Conservation (phyloP, 2,329 filamentous ascomycete genomes). For the Cladosporium sphaerospermum region DNA sequence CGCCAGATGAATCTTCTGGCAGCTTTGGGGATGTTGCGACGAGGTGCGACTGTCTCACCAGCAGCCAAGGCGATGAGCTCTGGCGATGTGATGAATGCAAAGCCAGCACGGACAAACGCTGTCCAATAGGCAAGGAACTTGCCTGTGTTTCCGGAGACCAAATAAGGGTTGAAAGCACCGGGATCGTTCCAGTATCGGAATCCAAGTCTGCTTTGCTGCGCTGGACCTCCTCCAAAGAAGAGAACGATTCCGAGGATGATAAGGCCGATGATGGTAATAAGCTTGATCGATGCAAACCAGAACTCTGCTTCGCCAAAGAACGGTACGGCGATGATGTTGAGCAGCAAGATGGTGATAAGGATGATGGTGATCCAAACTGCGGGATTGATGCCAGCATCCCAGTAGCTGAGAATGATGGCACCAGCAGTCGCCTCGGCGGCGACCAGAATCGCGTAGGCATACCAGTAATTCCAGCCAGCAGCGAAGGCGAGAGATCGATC, state of each 20-base stretch:
- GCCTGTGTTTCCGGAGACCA: constrained; percentile 29
- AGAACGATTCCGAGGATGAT: constrained; percentile 40
- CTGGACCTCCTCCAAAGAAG: constrained; percentile 38
- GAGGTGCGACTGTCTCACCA: constrained; percentile 19
- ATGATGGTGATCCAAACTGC: constrained; percentile 40
- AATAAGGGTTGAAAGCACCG: constrained; percentile 38
- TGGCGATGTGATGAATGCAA: constrained; percentile 20
- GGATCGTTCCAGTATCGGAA: constrained; percentile 41
- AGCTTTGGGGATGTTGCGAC: constrained; percentile 19
- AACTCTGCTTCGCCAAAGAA: constrained; percentile 45
- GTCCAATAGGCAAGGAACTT: constrained; percentile 39
- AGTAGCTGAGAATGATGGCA: constrained; percentile 41
- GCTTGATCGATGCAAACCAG: constrained; percentile 41
- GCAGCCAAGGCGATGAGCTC: constrained; percentile 22
- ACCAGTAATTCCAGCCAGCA: constrained; percentile 40
- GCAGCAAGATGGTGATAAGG: constrained; percentile 31
- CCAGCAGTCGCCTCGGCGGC: constrained; percentile 44
- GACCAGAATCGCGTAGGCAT: constrained; percentile 42
- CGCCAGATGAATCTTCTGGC: constrained; percentile 20
- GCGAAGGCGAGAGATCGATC: constrained; percentile 51
- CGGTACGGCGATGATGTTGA: constrained; percentile 40
- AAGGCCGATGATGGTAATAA: constrained; percentile 39
- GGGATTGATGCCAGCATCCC: constrained; percentile 24
- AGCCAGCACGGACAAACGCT: constrained; percentile 19
- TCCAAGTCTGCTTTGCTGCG: constrained; percentile 33